These are phyloP conservation scores for Heritiera littoralis DNA, from an alignment of 345 rosid genomes.

Conservation along the genomic window DNA sequence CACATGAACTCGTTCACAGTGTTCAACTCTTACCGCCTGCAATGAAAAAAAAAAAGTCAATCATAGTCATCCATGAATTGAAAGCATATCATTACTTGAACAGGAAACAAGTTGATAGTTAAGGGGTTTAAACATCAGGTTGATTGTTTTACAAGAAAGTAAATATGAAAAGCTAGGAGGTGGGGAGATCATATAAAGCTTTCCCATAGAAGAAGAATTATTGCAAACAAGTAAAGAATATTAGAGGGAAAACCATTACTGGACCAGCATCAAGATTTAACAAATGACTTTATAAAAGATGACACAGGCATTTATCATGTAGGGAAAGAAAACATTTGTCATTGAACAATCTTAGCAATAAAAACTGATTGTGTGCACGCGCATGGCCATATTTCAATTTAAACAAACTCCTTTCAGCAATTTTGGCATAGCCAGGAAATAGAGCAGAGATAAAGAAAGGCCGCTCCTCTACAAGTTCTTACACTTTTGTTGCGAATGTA, in stretches of 20 bases:
- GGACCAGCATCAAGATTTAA: conserved; percentile 2
- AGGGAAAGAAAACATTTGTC: background rate
- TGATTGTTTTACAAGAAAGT: background rate
- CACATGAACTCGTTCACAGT: conserved; percentile 98
- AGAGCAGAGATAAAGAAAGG: background rate
- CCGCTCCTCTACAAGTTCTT: background rate
- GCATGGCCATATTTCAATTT: background rate
- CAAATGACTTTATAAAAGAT: background rate
- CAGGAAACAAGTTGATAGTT: background rate
- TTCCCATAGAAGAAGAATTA: background rate
- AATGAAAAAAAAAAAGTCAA: conserved; percentile 25
- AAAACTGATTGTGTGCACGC: background rate
- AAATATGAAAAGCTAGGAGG: background rate
- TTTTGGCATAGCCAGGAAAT: background rate
- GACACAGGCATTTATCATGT: background rate
- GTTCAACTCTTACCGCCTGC: conserved; percentile 93
- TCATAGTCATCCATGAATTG: conserved; percentile 1
- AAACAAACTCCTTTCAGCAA: background rate
- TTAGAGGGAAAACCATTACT: background rate
- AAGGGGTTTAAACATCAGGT: background rate
- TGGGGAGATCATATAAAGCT: too few species aligned
- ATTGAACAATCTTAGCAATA: background rate
- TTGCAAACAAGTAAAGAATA: background rate
- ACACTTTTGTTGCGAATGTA: background rate
- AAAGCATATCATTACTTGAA: background rate